Conservation (phyloP, 345 rosid species). For the Gossypium rotundifolium region DNA sequence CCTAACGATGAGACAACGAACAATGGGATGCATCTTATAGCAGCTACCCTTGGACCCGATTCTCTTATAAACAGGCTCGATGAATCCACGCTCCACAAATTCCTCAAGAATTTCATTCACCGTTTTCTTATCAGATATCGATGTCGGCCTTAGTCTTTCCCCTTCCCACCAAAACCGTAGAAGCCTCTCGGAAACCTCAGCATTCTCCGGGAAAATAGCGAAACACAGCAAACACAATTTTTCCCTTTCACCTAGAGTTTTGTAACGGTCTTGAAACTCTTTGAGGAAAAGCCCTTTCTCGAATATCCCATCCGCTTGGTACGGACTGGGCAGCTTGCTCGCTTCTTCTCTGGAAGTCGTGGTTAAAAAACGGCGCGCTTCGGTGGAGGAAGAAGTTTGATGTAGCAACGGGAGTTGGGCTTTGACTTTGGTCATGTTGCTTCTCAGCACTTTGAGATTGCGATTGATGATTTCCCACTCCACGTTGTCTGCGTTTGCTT, state of each 20-base stretch:
- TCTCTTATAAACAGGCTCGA: constrained; percentile 28
- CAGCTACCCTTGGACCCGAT: constrained; percentile 13
- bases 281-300: neutral
- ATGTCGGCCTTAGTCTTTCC: neutral
- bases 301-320: constrained; percentile 5
- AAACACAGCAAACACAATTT: constrained; percentile 34
- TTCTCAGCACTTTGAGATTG: constrained; percentile 20
- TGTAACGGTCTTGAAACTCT: neutral
- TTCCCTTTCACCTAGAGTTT: neutral
- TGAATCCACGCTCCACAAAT: constrained; percentile 19
- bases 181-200: constrained; percentile 35
- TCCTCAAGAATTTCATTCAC: neutral
- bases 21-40: constrained; percentile 37
- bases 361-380: neutral
- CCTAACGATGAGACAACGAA: constrained; percentile 32
- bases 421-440: constrained; percentile 32
- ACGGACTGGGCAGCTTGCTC: constrained; percentile 17
- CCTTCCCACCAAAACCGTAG: constrained; percentile 53
- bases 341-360: neutral
- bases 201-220: constrained; percentile 40
- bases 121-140: neutral
- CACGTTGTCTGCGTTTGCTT: neutral
- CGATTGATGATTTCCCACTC: neutral
- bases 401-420: constrained; percentile 25
- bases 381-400: neutral